Evolutionary conservation across 2,329 filamentous ascomycete species (phyloP).

Genomic region (Magnaporthiopsis poae): DNA sequence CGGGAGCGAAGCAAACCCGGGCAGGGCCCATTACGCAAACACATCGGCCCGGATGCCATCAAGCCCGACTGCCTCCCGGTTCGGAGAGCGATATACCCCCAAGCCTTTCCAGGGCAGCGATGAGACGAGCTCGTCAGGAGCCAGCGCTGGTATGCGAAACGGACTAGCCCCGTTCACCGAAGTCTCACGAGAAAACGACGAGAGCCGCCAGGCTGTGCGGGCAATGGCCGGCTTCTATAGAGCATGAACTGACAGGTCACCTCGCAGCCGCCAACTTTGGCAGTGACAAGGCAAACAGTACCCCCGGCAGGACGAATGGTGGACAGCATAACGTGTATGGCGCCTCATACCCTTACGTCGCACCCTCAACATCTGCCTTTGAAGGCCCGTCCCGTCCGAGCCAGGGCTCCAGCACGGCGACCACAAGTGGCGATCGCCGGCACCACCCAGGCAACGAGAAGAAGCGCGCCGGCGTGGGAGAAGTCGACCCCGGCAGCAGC

Average conservation of each 20-base stretch:
- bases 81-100: conserved; percentile 7
- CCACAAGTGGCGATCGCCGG: conserved; percentile 5
- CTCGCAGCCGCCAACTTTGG: background rate
- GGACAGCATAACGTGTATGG: conserved; percentile 5
- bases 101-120: background rate
- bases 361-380: background rate
- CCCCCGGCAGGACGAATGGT: background rate
- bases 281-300: background rate
- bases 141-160: background rate
- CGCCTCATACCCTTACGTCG: conserved; percentile 2
- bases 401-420: background rate
- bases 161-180: background rate
- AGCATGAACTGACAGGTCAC: background rate
- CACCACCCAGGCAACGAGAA: conserved; percentile 10
- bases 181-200: background rate
- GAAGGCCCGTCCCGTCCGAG: background rate
- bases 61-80: conserved; percentile 4
- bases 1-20: conserved; percentile 5
- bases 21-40: background rate
- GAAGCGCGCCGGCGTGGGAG: background rate
- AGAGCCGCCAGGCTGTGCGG: background rate
- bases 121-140: background rate
- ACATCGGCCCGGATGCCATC: background rate
- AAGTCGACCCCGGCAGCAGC: background rate
- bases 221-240: background rate